Base-by-base conservation (phyloP, 73 alveolate species). In the Tetrahymena elliotti region DNA sequence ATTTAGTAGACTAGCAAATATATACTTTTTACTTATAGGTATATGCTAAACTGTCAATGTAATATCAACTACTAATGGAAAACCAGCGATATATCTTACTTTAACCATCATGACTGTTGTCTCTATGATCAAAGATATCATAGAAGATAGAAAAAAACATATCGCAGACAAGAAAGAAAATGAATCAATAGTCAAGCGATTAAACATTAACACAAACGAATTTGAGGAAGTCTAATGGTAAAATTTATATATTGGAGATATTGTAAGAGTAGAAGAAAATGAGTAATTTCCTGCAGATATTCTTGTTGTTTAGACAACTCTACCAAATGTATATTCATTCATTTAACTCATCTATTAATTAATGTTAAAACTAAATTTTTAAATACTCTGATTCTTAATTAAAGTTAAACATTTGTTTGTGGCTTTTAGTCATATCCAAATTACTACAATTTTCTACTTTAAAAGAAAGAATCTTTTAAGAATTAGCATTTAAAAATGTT, bases 111-210 rank as follows among this genome's bases (percentile, higher is more conserved):
- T 97, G 24, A 94, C 96, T 31, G 38, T 96, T 31, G 97, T 98
- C 37, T 97, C 99, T 33, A 98, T 98, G 94, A 93, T 98, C 31
- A 98, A 99, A 84, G 99, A 98, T 92, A 98, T 98, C 5, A 95
- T 97, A 31, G 99, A 98, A 95, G 99, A 98, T 96, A 94, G 96
- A 93, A 97, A 98, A 94, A 95, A 99, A 95, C 97, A 98, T 68
- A 96, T 94, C 31, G 97, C 98, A 84, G 99, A 98, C 96, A 97
- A 96, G 35, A 98, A 98, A 88, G 99, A 98, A 97, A 98, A 98
- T 94, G 94, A 93, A 35, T 96, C 97, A 94, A 93, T 93, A 33
- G 96, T 94, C 22, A 54, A 95, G 39, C 94, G 97, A 33, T 97
- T 95, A 84, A 94, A 97, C 94, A 47, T 41, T 18, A 41, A 93